Base-by-base conservation (phyloP, 1,284 basidiomycete species). In the Cryptococcus sp. region DNA sequence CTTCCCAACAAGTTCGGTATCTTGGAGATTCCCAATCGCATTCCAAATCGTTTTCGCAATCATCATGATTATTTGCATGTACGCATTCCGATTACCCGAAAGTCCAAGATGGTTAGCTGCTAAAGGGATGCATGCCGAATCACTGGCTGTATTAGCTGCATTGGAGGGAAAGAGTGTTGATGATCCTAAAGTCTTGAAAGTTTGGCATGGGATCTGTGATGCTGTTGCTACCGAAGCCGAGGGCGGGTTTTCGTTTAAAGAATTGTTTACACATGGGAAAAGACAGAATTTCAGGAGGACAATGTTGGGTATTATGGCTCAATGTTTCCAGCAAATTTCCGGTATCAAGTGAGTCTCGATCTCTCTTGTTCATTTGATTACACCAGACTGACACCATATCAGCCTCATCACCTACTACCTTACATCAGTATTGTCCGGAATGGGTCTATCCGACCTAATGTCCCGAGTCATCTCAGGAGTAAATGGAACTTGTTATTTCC, bases 31-130 rank as follows among this genome's bases (percentile, higher is more conserved):
- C 40, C 78, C 78, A 23, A 69, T 78, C 42, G 75, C 72, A 34
- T 62, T 79, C 25, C 78, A 79, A 55, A 66, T 77, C 42, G 63
- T 66, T 13, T 77, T 75, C 45, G 74, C 77, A 16, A 47, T 77
- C 40, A 44, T 74, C 45, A 65, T 77, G 32, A 62, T 72, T 39
- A 39, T 39, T 14, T 34, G 32, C 32, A 34, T 34, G 32, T 34
- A 34, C 36, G 5, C 14, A 16, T 39, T 16, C 36, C 14, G 36
- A 7, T 19, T 28, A 7, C 77, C 77, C 31, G 77, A 79, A 56
- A 77, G 76, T 25, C 78, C 78, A n/a, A 75, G 78, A 42, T 78
- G 70, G 66, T 64, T 78, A n/a, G 56, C 77, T 50, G 74, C 72
- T 48, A 71, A 74, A 41, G 77, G 78, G 14, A 67, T 72, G 45